A percentile compares a stretch with the other conserved stretches of the same genome.
Conservation (phyloP, 192 early-diverging fungal species). For the Coemansia sp. region DNA sequence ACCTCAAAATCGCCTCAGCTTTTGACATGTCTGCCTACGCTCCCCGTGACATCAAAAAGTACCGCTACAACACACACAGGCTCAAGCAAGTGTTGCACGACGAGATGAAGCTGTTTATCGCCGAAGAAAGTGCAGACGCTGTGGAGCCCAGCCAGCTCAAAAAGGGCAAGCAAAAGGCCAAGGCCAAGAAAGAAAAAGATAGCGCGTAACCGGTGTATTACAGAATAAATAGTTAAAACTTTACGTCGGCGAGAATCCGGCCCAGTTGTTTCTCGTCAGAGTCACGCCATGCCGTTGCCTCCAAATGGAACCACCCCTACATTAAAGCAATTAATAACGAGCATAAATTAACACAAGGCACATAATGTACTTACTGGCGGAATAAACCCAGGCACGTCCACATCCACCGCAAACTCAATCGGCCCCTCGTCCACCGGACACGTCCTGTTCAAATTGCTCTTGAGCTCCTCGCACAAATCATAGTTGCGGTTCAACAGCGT, state of each 20-base stretch:
- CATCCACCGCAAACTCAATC: slow-evolving; percentile 43
- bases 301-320: slow-evolving; percentile 52
- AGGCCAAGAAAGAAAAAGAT: too few relatives aligned
- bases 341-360: background rate
- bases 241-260: slow-evolving; percentile 41
- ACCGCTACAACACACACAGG: slow-evolving; percentile 4
- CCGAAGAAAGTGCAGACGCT: slow-evolving; percentile 20
- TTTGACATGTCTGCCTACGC: slow-evolving; percentile 38
- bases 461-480: slow-evolving; percentile 47
- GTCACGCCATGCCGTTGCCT: slow-evolving; percentile 43
- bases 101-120: slow-evolving; percentile 34
- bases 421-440: slow-evolving; percentile 49
- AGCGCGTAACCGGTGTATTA: too few relatives aligned
- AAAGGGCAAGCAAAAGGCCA: too few relatives aligned
- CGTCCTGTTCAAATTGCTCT: slow-evolving; percentile 48
- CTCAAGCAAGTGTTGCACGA: slow-evolving; percentile 24
- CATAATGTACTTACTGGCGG: slow-evolving; percentile 28
- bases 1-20: slow-evolving; percentile 32
- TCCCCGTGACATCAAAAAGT: slow-evolving; percentile 22
- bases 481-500: slow-evolving; percentile 47
- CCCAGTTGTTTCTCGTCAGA: slow-evolving; percentile 48
- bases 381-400: slow-evolving; percentile 48
- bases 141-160: too few relatives aligned
- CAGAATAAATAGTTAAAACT: slow-evolving; percentile 2
- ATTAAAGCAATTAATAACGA: background rate